Conservation (phyloP, 495 filamentous ascomycete genomes). For the Aspergillus steynii region DNA sequence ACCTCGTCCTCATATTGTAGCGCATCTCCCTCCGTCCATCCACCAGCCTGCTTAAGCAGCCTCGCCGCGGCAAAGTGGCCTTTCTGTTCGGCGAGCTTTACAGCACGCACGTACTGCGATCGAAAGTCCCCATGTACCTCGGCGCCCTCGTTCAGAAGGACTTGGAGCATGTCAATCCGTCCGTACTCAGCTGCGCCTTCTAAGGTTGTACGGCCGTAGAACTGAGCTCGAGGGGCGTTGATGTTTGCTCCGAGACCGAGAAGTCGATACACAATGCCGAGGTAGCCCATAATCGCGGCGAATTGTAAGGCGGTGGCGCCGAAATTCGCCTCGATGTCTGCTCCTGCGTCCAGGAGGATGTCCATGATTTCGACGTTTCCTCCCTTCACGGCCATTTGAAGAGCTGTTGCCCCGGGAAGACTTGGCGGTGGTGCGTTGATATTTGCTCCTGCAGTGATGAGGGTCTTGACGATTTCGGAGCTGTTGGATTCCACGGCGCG, state of each 20-base stretch:
- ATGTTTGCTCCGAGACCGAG: slow-evolving; percentile 25
- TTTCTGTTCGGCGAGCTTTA: slow-evolving; percentile 17
- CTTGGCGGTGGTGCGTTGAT: neutral
- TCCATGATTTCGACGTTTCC: slow-evolving; percentile 27
- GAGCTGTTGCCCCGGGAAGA: slow-evolving; percentile 10
- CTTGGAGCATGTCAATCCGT: slow-evolving; percentile 45
- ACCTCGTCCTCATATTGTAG: no score
- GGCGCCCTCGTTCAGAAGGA: slow-evolving; percentile 36
- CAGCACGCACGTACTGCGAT: slow-evolving; percentile 15
- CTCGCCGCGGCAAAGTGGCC: slow-evolving; percentile 19
- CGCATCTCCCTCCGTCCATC: neutral
- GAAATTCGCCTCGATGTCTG: slow-evolving; percentile 27
- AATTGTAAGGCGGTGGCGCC: slow-evolving; percentile 21
- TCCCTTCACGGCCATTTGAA: slow-evolving; percentile 29
- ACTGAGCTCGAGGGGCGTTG: slow-evolving; percentile 28
- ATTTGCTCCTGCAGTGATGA: neutral
- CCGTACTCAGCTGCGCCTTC: slow-evolving; percentile 45
- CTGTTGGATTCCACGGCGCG: neutral
- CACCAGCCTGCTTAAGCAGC: slow-evolving; percentile 2
- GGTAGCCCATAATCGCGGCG: slow-evolving; percentile 28
- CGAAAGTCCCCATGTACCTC: slow-evolving; percentile 27
- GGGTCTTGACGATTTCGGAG: neutral
- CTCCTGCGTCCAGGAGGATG: slow-evolving; percentile 30
- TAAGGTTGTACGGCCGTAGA: slow-evolving; percentile 39
- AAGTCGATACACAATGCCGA: slow-evolving; percentile 23